phyloP scores from a whole-genome alignment of 176 grass and related monocot species.

The Oropetium thomaeum region DNA sequence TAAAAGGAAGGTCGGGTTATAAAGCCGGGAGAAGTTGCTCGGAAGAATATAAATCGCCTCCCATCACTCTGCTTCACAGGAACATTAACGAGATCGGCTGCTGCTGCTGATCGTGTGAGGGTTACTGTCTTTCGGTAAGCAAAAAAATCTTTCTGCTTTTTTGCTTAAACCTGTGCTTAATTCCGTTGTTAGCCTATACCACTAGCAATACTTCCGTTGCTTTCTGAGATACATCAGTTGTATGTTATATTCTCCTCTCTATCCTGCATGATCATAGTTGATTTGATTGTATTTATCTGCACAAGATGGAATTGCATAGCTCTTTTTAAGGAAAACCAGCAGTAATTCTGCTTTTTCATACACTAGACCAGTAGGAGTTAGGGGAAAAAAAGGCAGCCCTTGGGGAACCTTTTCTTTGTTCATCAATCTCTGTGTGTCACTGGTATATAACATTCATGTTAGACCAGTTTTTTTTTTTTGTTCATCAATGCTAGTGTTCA shows the following conservation, averaged over 20 bases:
- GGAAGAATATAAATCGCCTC: background rate
- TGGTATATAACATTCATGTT: background rate
- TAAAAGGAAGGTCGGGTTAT: background rate
- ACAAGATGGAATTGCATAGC: too few relatives aligned
- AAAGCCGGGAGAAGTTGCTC: background rate
- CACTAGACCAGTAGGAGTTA: too few relatives aligned
- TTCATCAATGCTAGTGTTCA: background rate
- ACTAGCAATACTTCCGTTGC: background rate
- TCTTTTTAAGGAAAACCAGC: too few relatives aligned
- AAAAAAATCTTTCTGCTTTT: background rate
- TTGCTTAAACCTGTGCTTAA: background rate
- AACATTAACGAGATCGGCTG: background rate
- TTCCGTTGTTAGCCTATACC: background rate
- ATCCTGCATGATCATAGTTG: too few relatives aligned
- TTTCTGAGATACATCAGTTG: too few relatives aligned
- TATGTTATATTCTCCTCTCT: too few relatives aligned
- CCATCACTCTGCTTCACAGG: too few relatives aligned
- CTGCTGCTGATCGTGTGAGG: background rate
- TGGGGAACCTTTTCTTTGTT: too few relatives aligned
- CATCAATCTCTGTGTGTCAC: background rate
- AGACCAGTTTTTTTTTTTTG: background rate
- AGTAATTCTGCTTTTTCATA: too few relatives aligned
- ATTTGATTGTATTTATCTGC: too few relatives aligned
- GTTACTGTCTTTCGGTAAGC: background rate
- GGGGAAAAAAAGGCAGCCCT: too few relatives aligned